Base-by-base conservation (phyloP, 1,284 basidiomycete species). In the Ceraceosorus guamensis region DNA sequence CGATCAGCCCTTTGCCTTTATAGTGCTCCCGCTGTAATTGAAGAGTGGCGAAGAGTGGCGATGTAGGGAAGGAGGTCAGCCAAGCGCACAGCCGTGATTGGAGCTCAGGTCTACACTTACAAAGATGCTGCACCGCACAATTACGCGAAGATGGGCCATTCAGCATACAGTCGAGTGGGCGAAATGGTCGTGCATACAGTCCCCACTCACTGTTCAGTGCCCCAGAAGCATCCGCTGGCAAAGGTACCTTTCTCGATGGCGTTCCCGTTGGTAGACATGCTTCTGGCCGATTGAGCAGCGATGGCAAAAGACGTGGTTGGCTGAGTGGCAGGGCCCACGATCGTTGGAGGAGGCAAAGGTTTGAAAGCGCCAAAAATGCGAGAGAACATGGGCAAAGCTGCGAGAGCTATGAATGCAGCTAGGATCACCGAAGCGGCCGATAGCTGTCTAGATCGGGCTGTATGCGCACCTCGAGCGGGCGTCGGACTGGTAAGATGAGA, bases 181-280 rank as follows among this genome's bases (percentile, higher is more conserved):
- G 24, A 24, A 24, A 24, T 24, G 24, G 24, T 24, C 24, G 24
- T 16, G 39, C 39, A 16, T 16, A 3, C 39, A 11, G 11, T 11
- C 39, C 10, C 39, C 39, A 41, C 39, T 41, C 39, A 41, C 39
- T 71, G 62, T 46, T 73, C 71, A 13, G 68, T 70, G 31, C 73
- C 73, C 73, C 73, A 75, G 59, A 73, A 75, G 60, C 73, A 75
- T 10, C 73, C 71, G n/a, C 46, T 53, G 41, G 67, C 66, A 43
- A 71, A 56, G 33, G 68, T 71, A 53, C 65, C 67, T 10, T 31
- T n/a, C 16, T 61, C 45, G 13, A 44, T 2, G 11, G 39, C 39
- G 24, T 24, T 24, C 24, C 24, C 24, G 11, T 11, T 11, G 11
- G 39, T 11, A 16, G 39, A 11, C 39, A 41, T 41, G 39, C 39